A percentile compares a stretch with the other conserved stretches of the same genome.
Conservation (phyloP, 306 rosid genomes). For the Corylus americana region DNA sequence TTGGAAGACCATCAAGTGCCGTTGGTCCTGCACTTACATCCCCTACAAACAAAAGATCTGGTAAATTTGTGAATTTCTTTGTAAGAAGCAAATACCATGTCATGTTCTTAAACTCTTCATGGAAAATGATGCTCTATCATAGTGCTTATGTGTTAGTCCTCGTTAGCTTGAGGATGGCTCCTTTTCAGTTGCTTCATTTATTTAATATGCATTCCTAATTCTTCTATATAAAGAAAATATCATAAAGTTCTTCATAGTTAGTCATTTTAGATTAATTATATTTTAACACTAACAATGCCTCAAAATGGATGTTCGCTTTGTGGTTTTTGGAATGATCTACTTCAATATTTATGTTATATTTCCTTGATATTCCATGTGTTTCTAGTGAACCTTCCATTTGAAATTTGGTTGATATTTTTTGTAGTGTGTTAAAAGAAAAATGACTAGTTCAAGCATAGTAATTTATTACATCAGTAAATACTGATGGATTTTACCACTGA, state of each 20-base stretch:
- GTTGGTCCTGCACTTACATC: conserved; percentile 57
- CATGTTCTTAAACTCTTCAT: conserved; percentile 6
- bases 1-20: conserved; percentile 65
- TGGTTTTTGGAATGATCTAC: conserved; percentile 16
- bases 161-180: not conserved
- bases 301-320: conserved; percentile 12
- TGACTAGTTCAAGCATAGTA: too few species aligned
- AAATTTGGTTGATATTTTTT: too few species aligned
- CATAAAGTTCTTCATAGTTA: not conserved
- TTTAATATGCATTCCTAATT: conserved; percentile 4
- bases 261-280: not conserved
- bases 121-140: conserved; percentile 20
- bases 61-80: conserved; percentile 42
- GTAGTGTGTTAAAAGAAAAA: too few species aligned
- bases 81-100: conserved; percentile 12
- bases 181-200: conserved; percentile 8
- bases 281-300: not conserved
- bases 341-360: conserved; percentile 19
- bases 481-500: too few species aligned
- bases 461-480: too few species aligned
- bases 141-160: not conserved
- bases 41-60: conserved; percentile 73
- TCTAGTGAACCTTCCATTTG: not conserved
- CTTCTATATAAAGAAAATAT: not conserved
- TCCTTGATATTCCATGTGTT: conserved; percentile 15